Conservation (phyloP, 305 asterid genomes). For the Euphrasia arctica region DNA sequence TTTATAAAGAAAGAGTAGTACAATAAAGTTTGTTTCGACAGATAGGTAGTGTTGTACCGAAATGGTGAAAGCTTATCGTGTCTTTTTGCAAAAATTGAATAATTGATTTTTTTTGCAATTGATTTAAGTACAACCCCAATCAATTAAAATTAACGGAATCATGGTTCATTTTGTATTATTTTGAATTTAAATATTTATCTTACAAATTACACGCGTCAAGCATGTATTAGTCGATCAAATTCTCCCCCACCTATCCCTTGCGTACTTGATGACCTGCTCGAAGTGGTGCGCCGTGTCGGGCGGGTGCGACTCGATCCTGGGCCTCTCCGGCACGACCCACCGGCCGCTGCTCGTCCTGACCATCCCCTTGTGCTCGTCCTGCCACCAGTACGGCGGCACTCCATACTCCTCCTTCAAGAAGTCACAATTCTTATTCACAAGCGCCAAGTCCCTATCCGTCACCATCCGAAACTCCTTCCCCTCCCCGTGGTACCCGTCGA, state of each 20-base stretch:
- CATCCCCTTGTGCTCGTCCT: constrained; percentile 84
- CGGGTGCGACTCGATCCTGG: constrained; percentile 62
- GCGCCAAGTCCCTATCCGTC: constrained; percentile 51
- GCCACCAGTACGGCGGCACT: constrained; percentile 78
- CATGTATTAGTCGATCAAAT: background rate
- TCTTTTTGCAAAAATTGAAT: no score
- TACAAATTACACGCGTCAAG: no score
- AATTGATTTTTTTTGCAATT: no score
- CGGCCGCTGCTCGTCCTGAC: constrained; percentile 45
- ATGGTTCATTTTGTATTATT: no score
- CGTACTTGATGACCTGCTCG: constrained; percentile 55
- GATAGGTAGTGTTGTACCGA: no score
- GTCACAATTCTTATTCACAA: constrained; percentile 58
- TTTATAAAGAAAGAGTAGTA: no score
- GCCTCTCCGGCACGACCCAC: constrained; percentile 71
- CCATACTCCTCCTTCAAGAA: constrained; percentile 51
- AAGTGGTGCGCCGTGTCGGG: constrained; percentile 77
- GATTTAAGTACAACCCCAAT: no score
- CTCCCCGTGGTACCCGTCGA: constrained; percentile 65
- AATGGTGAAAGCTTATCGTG: no score
- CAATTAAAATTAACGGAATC: no score
- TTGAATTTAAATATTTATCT: no score
- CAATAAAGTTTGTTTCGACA: no score
- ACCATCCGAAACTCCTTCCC: constrained; percentile 29
- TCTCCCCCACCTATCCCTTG: constrained; percentile 37